Base-by-base conservation (phyloP, 257 asterid genomes). In the Cruciata laevipes region DNA sequence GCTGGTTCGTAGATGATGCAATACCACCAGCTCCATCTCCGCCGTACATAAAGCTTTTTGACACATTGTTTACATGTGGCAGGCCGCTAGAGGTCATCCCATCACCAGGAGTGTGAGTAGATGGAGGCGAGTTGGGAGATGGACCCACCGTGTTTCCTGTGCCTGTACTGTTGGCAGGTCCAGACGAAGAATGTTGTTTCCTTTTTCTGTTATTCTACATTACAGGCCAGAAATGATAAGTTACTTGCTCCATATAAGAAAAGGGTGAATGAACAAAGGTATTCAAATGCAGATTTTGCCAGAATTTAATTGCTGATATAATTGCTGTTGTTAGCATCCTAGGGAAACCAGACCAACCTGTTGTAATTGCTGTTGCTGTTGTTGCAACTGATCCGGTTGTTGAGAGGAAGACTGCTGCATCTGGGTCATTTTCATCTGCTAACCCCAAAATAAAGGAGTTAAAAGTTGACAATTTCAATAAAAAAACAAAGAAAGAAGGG, bases 41-140 rank as follows among this genome's bases (percentile, higher is more conserved):
- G 79, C 94, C 90, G 31, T 91, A 91, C 82, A 87, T 82, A 82
- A 85, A 83, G 76, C 91, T 81, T 79, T 95, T 94, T 38, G 96
- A 74, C 30, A 78, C 92, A 73, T 79, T 82, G 63, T 83, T 83
- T 60, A 81, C 95, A 69, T 87, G 96, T 74, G 86, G 96, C 77
- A 94, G 72, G 81, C 90, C 83, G 77, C 90, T 87, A 65, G 98
- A 83, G 67, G 89, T 71, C 82, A 86, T 83, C 66, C 93, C 98
- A 73, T 91, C 99, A 72, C 98, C 98, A 63, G 96, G 96, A 61
- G 99, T 90, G 66, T 90, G 95, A 71, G 97, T 87, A 51, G 96
- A 91, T 73, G 89, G 95, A 52, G 99, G 96, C 62, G 99, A 85
- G 59, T 70, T 71, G 44, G 86, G 83, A 14, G 81, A 73, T 27